A percentile compares a stretch with the other conserved stretches of the same genome.
These are phyloP conservation scores for Nidularia pulvinata DNA, from an alignment of 768 basidiomycete genomes.

Conservation along the genomic window DNA sequence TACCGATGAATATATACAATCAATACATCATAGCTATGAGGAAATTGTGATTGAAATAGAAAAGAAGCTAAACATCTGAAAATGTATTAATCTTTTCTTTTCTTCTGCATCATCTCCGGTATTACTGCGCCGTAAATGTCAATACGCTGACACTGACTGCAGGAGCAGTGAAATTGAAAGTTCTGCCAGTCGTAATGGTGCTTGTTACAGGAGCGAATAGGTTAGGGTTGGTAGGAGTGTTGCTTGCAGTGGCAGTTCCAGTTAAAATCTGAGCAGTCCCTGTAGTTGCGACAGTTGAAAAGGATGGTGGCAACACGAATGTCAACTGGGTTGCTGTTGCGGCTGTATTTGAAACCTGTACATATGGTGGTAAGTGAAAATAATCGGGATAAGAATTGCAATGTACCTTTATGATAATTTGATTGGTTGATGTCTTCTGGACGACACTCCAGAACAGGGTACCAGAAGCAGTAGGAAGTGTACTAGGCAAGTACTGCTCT, in stretches of 20 bases:
- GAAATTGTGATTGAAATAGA: conserved; percentile 25
- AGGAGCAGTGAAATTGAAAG: conserved; percentile 55
- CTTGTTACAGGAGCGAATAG: conserved; percentile 43
- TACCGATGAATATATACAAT: conserved; percentile 49
- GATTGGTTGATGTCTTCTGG: conserved; percentile 27
- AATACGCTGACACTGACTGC: conserved; percentile 39
- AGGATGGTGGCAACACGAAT: conserved; percentile 47
- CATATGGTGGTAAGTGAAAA: background rate
- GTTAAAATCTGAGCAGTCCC: conserved; percentile 51
- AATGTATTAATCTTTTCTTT: background rate
- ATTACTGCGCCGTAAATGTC: conserved; percentile 20
- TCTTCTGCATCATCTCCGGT: background rate
- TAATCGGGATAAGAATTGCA: too few species aligned
- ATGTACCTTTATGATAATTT: conserved; percentile 60
- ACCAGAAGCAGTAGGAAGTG: conserved; percentile 43
- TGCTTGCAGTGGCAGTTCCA: conserved; percentile 49
- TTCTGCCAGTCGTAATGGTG: conserved; percentile 43
- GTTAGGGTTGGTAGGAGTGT: conserved; percentile 51
- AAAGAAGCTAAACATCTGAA: conserved; percentile 11
- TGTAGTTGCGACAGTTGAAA: conserved; percentile 36
- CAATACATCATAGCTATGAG: conserved; percentile 39
- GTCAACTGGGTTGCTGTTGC: conserved; percentile 35
- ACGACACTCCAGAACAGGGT: conserved; percentile 66
- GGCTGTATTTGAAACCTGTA: conserved; percentile 55
- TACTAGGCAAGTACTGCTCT: conserved; percentile 63